phyloP scores from a whole-genome alignment of 306 rosid genomes.

The cucumber (Cucumis sativus) region Cucumber_9930_V3 NC_026657.2:34532501-34533000 shows the following conservation, averaged over 20 bases:
- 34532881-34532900: too few relatives aligned
- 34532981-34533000: neutral
- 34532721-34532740: neutral
- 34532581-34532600: neutral
- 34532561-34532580: neutral
- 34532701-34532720: neutral
- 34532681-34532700: neutral
- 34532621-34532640: neutral
- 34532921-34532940: neutral
- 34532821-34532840: neutral
- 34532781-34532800: neutral
- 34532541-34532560: neutral
- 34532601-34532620: neutral
- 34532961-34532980: neutral
- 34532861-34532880: too few relatives aligned
- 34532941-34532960: neutral
- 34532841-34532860: too few relatives aligned
- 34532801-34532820: neutral
- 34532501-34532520: neutral
- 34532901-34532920: too few relatives aligned
- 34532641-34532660: neutral
- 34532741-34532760: neutral
- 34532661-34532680: neutral
- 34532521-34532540: neutral
- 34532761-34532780: neutral